Base-by-base conservation (phyloP, 345 rosid genomes). In the Arabis hirsuta region DNA sequence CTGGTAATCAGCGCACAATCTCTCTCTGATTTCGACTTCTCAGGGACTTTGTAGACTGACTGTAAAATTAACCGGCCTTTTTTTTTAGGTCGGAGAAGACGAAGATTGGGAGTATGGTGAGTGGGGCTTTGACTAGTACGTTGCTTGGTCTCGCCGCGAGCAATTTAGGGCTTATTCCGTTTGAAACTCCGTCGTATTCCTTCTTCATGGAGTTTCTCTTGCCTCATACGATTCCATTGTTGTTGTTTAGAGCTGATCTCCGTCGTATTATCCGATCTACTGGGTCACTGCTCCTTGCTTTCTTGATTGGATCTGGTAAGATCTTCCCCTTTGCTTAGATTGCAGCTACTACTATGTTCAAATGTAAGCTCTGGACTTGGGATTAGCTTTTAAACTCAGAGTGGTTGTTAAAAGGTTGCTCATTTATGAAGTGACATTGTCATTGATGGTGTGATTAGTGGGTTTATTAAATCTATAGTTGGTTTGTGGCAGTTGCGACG, bases 211-310 rank as follows among this genome's bases (percentile, higher is more conserved):
- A 83, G 80, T 93, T 77, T 26, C 87, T 93, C 24, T 80, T 90
- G 32, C 98, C 98, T 0, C 78, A 87, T 57, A 73, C 94, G 22
- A 79, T 90, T 56, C 88, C 98, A 24, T 74, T 89, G 72, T 74
- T 93, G 39, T 54, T 90, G 75, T 90, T 90, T 56, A 85, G 94
- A 82, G 97, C 98, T 5, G 94, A 90, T 80, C 72, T 89, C 67
- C 86, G 88, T 26, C 84, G 84, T 3, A 81, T 89, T 9, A 36
- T 93, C 9, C 65, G 57, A 60, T 87, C 90, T 4, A 87, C 94
- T 6, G 98, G 97, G 19, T 79, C 71, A 9, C 78, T 93, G 64
- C 85, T 93, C 26, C 61, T 85, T 39, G 88, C 96, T 71, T 93
- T 93, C 81, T 78, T 93, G 77, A 84, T 90, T 7, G 94, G 92